These are phyloP conservation scores for Pseudogymnoascus destructans DNA, from an alignment of 2,329 filamentous ascomycete species.

Conservation along the genomic window DNA sequence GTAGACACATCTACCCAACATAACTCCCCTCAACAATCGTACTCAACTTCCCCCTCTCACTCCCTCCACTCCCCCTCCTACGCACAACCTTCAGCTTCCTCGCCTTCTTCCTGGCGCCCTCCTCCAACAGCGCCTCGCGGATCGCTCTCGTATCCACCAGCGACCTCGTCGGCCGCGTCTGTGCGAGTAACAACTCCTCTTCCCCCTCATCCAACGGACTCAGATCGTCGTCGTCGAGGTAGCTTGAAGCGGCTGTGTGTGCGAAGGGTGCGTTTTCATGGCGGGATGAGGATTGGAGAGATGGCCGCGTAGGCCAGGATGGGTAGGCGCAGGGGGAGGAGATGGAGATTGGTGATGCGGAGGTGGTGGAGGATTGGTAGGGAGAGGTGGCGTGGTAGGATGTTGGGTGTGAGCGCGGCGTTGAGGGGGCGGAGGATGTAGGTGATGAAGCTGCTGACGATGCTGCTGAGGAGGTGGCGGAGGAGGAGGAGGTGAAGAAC, in stretches of 20 bases:
- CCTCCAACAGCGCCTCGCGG: not conserved
- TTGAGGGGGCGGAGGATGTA: not conserved
- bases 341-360: not conserved
- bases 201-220: not conserved
- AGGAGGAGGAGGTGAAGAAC: not conserved
- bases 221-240: not conserved
- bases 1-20: not conserved
- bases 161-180: not conserved
- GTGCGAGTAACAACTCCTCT: not conserved
- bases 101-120: not conserved
- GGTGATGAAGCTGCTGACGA: not conserved
- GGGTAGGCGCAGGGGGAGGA: constrained; percentile 2
- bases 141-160: not conserved
- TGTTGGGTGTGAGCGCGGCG: not conserved
- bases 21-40: constrained; percentile 7
- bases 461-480: not conserved
- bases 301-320: not conserved
- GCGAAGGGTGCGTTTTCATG: not conserved
- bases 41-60: not conserved
- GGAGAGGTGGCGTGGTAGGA: constrained; percentile 4
- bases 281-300: not conserved
- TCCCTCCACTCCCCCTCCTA: not conserved
- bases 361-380: not conserved
- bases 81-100: not conserved
- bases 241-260: not conserved